Percentiles rank a stretch among this genome's conserved stretches.
Conservation (phyloP, 306 rosid genomes). For the Calophaca sinica region DNA sequence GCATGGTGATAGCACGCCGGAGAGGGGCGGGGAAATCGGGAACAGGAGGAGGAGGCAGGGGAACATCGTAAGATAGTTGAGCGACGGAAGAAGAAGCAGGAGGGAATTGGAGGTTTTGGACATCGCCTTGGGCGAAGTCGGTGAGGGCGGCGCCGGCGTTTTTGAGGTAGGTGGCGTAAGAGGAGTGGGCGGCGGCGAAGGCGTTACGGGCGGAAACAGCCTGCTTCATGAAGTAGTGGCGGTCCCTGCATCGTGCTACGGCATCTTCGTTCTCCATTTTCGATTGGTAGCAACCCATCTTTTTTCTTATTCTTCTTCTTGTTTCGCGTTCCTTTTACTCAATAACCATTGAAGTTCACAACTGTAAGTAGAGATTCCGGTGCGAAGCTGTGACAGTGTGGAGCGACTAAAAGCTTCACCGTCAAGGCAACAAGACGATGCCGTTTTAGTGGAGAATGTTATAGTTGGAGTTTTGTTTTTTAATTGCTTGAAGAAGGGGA, state of each 20-base stretch:
- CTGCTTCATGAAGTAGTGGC: conserved; percentile 66
- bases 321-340: too few relatives aligned
- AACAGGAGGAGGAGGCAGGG: conserved; percentile 67
- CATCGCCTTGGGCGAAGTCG: conserved; percentile 69
- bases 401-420: not conserved
- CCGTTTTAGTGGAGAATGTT: conserved; percentile 30
- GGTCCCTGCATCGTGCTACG: conserved; percentile 76
- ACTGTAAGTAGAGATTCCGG: not conserved
- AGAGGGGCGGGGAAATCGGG: conserved; percentile 48
- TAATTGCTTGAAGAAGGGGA: not conserved
- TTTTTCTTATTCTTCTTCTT: too few relatives aligned
- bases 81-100: not conserved
- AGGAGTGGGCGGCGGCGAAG: conserved; percentile 81
- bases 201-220: conserved; percentile 75
- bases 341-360: too few relatives aligned
- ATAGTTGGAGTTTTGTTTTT: not conserved
- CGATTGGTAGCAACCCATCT: conserved; percentile 85
- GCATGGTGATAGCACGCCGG: conserved; percentile 70
- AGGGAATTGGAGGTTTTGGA: conserved; percentile 39
- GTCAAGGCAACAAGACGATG: conserved; percentile 31
- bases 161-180: conserved; percentile 69
- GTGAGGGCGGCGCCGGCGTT: conserved; percentile 78
- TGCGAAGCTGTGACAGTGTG: not conserved
- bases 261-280: conserved; percentile 91
- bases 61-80: conserved; percentile 28